Evolutionary conservation across 108 stramenopile species (phyloP).

Genomic region (Nitzschia sp.): DNA sequence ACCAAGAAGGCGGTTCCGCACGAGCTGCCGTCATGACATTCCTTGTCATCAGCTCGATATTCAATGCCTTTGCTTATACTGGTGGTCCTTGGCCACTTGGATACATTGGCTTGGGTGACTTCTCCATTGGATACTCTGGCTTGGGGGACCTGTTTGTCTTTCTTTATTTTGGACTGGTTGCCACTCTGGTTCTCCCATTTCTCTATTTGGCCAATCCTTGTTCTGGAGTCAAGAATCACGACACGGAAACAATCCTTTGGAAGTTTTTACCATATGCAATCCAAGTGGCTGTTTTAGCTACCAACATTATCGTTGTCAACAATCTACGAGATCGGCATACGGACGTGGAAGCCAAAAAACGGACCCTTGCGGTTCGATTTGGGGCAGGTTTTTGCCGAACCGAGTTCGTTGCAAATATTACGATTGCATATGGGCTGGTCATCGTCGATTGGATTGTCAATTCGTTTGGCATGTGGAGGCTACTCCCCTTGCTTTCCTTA

Average conservation of each 20-base stretch:
- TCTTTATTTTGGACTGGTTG: constrained; percentile 88
- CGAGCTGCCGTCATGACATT: constrained; percentile 15
- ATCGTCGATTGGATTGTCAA: constrained; percentile 3
- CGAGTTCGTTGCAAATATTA: constrained; percentile 58
- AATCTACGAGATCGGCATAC: constrained; percentile 88
- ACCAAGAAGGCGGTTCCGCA: neutral
- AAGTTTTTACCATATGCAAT: constrained; percentile 39
- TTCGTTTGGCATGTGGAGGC: constrained; percentile 13
- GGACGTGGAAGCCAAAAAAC: constrained; percentile 71
- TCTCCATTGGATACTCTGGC: constrained; percentile 85
- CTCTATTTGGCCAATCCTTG: constrained; percentile 30
- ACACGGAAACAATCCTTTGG: constrained; percentile 8
- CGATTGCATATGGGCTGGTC: constrained; percentile 20
- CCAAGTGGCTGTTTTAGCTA: constrained; percentile 68
- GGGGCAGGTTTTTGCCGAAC: constrained; percentile 62
- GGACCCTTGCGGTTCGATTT: constrained; percentile 81
- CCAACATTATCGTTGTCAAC: constrained; percentile 89
- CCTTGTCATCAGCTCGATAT: constrained; percentile 62
- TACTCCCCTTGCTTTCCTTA: constrained; percentile 63
- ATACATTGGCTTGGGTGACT: constrained; percentile 73
- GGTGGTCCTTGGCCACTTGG: constrained; percentile 89
- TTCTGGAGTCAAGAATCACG: neutral
- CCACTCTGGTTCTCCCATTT: constrained; percentile 71
- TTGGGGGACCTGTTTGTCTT: constrained; percentile 89
- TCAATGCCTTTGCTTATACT: constrained; percentile 87